Evolutionary conservation across 2,329 filamentous ascomycete genomes (phyloP), one percentile per base, ranked within the genome.

Genomic region (Massarina eburnea): DNA sequence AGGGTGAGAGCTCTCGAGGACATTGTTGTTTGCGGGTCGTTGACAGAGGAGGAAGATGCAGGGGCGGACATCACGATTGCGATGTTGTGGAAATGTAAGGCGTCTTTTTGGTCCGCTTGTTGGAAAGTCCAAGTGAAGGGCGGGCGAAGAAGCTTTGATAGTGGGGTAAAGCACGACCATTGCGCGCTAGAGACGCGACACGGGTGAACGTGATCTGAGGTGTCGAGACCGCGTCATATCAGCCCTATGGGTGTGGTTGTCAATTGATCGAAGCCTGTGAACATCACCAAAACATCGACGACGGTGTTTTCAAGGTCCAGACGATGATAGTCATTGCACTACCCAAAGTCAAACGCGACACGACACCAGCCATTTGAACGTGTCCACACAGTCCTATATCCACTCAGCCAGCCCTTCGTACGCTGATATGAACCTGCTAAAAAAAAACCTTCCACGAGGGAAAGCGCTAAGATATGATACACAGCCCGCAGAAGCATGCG

Each of bases 1-100:
- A 96, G 81, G n/a, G 90, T 96, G 43, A 96, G 76, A 42, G 75
- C 66, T 38, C 43, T 29, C 26, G 34, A 17, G 38, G 37, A 18
- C 33, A 38, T 37, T 14, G 24, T 20, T 39, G 55, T 54, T n/a
- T 43, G 9, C 40, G 27, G 9, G 18, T 14, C 8, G 41, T 15
- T 37, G 35, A 14, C 29, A 14, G 46, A 17, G 29, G 49, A 18
- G 12, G 35, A n/a, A 12, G 43, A 26, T 35, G 37, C 6, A 14
- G 27, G 27, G n/a, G 12, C 27, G 12, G 27, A 30, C 27, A 30
- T 30, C n/a, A 14, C 27, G 39, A 19, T 33, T 32, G 26, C 10
- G 14, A 17, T 20, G 27, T 22, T 9, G 27, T 32, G 9, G 18
- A 18, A 10, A 8, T 37, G 12, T 17, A 21, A 22, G 14, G 32